Conservation (phyloP, 805 yeast genomes). For the Wickerhamiella lipophila region DNA sequence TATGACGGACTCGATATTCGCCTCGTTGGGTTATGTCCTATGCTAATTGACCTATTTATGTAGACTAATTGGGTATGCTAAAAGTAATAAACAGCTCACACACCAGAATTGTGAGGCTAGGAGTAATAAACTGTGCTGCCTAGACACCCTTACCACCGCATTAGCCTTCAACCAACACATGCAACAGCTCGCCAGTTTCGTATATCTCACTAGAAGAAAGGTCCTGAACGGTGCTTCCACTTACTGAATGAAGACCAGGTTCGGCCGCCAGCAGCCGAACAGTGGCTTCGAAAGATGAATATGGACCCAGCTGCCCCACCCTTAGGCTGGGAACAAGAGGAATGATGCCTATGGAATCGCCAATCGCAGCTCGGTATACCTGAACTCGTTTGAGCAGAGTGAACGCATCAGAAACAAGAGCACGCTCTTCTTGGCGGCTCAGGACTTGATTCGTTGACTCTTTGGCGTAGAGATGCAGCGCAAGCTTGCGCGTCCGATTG, state of each 20-base stretch:
- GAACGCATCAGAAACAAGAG: conserved; percentile 12
- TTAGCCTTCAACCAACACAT: conserved; percentile 40
- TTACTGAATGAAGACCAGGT: conserved; percentile 50
- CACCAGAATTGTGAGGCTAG: too few relatives aligned
- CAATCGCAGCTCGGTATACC: conserved; percentile 10
- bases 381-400: conserved; percentile 12
- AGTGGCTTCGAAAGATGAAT: conserved; percentile 51
- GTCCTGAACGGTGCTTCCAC: conserved; percentile 56
- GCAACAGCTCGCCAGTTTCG: conserved; percentile 58
- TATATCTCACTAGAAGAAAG: conserved; percentile 50
- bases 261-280: conserved; percentile 48
- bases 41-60: too few relatives aligned
- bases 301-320: conserved; percentile 49
- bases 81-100: too few relatives aligned
- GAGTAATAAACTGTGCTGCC: too few relatives aligned
- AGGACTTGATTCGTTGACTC: conserved; percentile 16
- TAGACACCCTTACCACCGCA: too few relatives aligned
- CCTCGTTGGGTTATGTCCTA: too few relatives aligned
- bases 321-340: conserved; percentile 53
- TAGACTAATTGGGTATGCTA: too few relatives aligned
- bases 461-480: conserved; percentile 35
- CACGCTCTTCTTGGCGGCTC: conserved; percentile 14
- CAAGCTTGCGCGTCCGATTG: conserved; percentile 37
- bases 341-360: conserved; percentile 41
- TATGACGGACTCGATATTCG: too few relatives aligned